phyloP scores from a whole-genome alignment of 257 asterid species.

The Rhazya stricta region DNA sequence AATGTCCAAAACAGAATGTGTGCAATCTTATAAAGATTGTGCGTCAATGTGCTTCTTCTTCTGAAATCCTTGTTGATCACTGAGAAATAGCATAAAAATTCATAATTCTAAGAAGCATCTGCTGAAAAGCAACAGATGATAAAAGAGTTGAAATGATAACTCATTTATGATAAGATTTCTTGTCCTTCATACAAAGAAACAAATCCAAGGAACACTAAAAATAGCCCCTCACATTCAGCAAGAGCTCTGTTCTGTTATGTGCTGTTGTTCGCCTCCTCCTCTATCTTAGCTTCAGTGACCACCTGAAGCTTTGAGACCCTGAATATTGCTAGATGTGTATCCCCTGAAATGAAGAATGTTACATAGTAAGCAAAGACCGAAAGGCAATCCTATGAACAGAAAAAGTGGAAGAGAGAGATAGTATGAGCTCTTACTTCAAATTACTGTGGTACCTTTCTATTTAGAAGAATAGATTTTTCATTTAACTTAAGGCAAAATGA shows the following conservation, averaged over 20 bases:
- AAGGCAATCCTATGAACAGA: neutral
- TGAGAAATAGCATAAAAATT: no score
- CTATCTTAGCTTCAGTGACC: constrained; percentile 23
- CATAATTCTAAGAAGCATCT: no score
- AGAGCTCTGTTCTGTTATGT: neutral
- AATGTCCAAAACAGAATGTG: no score
- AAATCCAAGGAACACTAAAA: no score
- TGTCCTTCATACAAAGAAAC: no score
- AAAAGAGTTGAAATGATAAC: no score
- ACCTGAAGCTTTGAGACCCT: constrained; percentile 47
- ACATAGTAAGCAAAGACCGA: neutral
- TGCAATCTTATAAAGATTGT: no score
- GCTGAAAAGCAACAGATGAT: no score
- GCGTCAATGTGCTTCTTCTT: no score
- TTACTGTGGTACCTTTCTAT: neutral
- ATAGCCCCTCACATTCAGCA: no score
- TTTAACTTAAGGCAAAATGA: neutral
- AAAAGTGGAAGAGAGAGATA: neutral
- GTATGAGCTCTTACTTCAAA: neutral
- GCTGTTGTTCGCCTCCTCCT: constrained; percentile 11
- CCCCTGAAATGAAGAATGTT: constrained; percentile 40
- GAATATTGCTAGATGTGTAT: constrained; percentile 69
- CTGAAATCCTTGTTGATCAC: no score
- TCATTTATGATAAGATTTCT: no score
- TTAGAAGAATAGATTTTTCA: neutral